These are phyloP conservation scores for Nicotiana obtusifolia DNA, from an alignment of 257 asterid genomes.

Conservation along the genomic window DNA sequence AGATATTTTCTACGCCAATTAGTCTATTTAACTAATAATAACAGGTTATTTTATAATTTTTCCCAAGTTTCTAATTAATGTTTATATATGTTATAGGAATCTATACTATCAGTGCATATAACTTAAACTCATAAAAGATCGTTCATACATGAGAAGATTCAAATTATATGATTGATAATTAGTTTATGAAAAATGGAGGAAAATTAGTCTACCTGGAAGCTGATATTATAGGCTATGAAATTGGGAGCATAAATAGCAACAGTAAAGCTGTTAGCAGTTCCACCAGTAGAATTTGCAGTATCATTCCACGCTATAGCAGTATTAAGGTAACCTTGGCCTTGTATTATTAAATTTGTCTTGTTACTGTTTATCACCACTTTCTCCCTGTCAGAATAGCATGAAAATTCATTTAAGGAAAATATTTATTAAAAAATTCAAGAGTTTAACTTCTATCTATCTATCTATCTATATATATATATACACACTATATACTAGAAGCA, in stretches of 20 bases:
- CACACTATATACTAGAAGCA: too few relatives aligned
- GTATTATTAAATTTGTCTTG: conserved; percentile 62
- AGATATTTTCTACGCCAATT: too few relatives aligned
- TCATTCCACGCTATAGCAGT: conserved; percentile 77
- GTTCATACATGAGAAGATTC: neutral
- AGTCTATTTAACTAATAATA: neutral
- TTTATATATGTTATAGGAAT: too few relatives aligned
- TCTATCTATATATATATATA: too few relatives aligned
- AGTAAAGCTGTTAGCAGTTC: conserved; percentile 53
- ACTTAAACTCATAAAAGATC: too few relatives aligned
- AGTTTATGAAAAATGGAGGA: neutral
- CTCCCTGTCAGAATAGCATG: conserved; percentile 37
- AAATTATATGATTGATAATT: neutral
- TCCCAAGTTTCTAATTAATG: too few relatives aligned
- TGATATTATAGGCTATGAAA: conserved; percentile 70
- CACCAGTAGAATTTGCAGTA: conserved; percentile 76
- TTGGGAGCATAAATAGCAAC: conserved; percentile 43
- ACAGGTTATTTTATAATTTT: too few relatives aligned
- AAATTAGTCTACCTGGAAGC: conserved; percentile 50
- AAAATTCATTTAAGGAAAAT: neutral
- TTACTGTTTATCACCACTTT: conserved; percentile 46
- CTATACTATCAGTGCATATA: neutral
- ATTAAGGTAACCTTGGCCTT: conserved; percentile 68
- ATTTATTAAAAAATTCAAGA: neutral
- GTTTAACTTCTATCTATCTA: neutral